A percentile compares a stretch with the other conserved stretches of the same genome.
phyloP scores from a whole-genome alignment of 768 basidiomycete genomes.

The Boletus subcaerulescens region DNA sequence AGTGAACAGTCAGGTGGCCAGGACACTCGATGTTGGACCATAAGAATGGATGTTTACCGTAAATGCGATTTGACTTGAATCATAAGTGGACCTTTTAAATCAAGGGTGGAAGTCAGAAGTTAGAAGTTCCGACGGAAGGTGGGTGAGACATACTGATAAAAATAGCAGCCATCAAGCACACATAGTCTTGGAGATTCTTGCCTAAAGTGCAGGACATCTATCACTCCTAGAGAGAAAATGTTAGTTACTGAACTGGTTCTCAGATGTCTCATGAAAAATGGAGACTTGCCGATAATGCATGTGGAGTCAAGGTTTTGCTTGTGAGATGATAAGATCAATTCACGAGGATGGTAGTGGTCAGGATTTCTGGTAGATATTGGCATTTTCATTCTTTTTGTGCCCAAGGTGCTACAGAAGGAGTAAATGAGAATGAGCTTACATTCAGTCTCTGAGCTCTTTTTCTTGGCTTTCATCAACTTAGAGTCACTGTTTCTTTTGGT shows the following conservation, averaged over 20 bases:
- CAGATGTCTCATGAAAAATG: background rate
- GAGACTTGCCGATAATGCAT: background rate
- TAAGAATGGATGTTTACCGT: background rate
- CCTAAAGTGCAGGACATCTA: background rate
- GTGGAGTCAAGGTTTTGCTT: background rate
- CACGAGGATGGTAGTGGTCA: background rate
- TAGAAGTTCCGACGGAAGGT: no score
- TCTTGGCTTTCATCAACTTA: background rate
- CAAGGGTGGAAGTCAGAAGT: background rate
- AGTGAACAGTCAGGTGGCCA: background rate
- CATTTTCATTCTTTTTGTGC: no score
- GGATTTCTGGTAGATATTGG: background rate
- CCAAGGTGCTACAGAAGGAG: background rate
- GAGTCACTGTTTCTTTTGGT: background rate
- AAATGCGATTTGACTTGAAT: background rate
- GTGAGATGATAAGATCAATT: background rate
- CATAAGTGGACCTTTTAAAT: background rate
- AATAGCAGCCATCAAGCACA: background rate
- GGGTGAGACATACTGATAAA: background rate
- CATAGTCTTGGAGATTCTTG: background rate
- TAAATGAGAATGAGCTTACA: background rate
- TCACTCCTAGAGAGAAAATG: background rate
- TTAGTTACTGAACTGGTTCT: background rate
- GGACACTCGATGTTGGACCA: background rate
- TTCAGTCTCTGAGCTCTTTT: background rate